phyloP scores from a whole-genome alignment of 2,329 filamentous ascomycete species.

The Xylariaceae sp. region DNA sequence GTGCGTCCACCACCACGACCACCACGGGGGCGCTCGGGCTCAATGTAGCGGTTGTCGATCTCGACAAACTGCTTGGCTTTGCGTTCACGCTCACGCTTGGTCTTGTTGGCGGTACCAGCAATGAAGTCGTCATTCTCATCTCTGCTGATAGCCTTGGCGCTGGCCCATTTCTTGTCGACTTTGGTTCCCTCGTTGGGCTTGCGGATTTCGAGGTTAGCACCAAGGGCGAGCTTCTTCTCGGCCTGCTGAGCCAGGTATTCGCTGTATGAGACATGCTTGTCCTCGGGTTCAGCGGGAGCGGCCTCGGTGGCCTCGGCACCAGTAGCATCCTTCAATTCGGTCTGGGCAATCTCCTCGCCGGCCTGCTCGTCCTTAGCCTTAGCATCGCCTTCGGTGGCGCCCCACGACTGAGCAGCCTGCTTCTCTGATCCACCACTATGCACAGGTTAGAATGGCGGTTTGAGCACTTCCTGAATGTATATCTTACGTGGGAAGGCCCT shows the following conservation, averaged over 20 bases:
- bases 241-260: conserved; percentile 73
- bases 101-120: conserved; percentile 66
- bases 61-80: conserved; percentile 88
- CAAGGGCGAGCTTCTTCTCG: conserved; percentile 71
- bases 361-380: conserved; percentile 89
- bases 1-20: conserved; percentile 48
- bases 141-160: conserved; percentile 66
- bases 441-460: conserved; percentile 5
- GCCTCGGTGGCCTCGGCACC: conserved; percentile 40
- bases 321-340: conserved; percentile 68
- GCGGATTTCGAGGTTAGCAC: conserved; percentile 62
- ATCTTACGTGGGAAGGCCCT: conserved; percentile 43
- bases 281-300: conserved; percentile 59
- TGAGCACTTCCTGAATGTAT: background rate
- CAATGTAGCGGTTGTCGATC: conserved; percentile 78
- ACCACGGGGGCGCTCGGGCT: conserved; percentile 57
- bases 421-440: conserved; percentile 67
- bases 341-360: conserved; percentile 80
- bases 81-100: conserved; percentile 78
- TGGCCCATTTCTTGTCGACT: conserved; percentile 86
- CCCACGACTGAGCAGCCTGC: conserved; percentile 87
- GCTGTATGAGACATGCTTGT: conserved; percentile 84
- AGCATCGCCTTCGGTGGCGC: conserved; percentile 70
- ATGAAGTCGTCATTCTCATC: conserved; percentile 72
- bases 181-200: conserved; percentile 89